Conservation (phyloP, 352 stramenopile species). For the Phytophthora podocarpi region DNA sequence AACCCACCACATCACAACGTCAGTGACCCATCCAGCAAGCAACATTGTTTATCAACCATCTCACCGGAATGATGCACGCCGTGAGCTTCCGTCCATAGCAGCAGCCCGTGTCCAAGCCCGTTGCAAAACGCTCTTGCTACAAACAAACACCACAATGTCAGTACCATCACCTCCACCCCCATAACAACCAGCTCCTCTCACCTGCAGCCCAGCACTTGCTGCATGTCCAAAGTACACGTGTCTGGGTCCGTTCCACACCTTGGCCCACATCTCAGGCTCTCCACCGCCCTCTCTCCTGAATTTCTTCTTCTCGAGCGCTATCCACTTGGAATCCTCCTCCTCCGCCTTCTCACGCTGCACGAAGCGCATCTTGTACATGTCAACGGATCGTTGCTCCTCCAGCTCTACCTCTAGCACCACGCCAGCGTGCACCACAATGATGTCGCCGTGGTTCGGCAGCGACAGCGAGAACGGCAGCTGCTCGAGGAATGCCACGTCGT, state of each 20-base stretch:
- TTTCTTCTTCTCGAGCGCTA: conserved; percentile 43
- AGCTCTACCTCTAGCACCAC: conserved; percentile 64
- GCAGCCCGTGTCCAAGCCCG: conserved; percentile 91
- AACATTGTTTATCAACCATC: not conserved
- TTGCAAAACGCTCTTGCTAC: conserved; percentile 87
- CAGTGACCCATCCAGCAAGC: conserved; percentile 3
- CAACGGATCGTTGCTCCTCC: conserved; percentile 79
- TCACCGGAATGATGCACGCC: conserved; percentile 87
- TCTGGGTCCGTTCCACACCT: conserved; percentile 75
- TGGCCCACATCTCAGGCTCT: conserved; percentile 64
- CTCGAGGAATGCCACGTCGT: conserved; percentile 73
- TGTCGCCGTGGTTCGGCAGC: conserved; percentile 54
- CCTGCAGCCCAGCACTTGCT: conserved; percentile 82
- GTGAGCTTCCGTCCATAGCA: conserved; percentile 90
- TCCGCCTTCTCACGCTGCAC: conserved; percentile 44
- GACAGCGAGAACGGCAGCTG: conserved; percentile 80
- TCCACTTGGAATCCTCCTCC: conserved; percentile 27
- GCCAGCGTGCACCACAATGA: conserved; percentile 78
- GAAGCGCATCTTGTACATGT: conserved; percentile 95
- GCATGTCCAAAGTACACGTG: conserved; percentile 94
- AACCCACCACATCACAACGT: conserved; percentile 7
- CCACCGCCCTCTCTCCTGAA: conserved; percentile 27
- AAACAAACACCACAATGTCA: conserved; percentile 1
- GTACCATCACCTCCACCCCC: not conserved
- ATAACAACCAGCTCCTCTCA: conserved; percentile 12